Evolutionary conservation across 2,329 filamentous ascomycete genomes (phyloP).

Genomic region (Alternaria sp.): DNA sequence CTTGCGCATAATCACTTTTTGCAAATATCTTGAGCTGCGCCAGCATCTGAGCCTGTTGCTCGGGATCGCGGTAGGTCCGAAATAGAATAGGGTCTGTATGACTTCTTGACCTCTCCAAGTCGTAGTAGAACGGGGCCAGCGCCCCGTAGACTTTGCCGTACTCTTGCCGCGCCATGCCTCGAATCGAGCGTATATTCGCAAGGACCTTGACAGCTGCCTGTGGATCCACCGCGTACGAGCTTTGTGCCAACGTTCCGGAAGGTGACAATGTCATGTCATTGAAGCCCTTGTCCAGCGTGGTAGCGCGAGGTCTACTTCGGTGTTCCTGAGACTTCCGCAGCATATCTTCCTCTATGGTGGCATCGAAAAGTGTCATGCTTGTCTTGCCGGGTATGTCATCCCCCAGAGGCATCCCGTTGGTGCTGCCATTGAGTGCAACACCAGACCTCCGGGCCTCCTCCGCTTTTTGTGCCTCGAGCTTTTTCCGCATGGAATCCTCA

Average conservation of each 20-base stretch:
- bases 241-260: slow-evolving; percentile 42
- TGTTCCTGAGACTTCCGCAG: slow-evolving; percentile 52
- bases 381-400: slow-evolving; percentile 40
- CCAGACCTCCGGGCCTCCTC: slow-evolving; percentile 50
- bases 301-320: slow-evolving; percentile 30
- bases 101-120: slow-evolving; percentile 73
- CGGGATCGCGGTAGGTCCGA: slow-evolving; percentile 83
- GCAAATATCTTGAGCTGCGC: slow-evolving; percentile 80
- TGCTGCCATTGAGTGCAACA: slow-evolving; percentile 38
- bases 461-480: slow-evolving; percentile 62
- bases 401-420: slow-evolving; percentile 48
- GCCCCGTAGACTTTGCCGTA: slow-evolving; percentile 91
- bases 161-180: slow-evolving; percentile 85
- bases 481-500: slow-evolving; percentile 68
- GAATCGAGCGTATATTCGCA: slow-evolving; percentile 73
- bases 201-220: slow-evolving; percentile 72
- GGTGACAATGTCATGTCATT: slow-evolving; percentile 70
- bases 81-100: slow-evolving; percentile 86
- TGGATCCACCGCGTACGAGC: slow-evolving; percentile 56
- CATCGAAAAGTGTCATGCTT: slow-evolving; percentile 75
- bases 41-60: slow-evolving; percentile 89
- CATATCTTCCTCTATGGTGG: slow-evolving; percentile 69
- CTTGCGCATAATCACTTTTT: slow-evolving; percentile 78
- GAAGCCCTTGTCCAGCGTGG: slow-evolving; percentile 71
- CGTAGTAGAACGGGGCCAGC: slow-evolving; percentile 85